Evolutionary conservation across 1,284 basidiomycete genomes (phyloP), one percentile per base, ranked within the genome.

Genomic region (Boletus sp.): DNA sequence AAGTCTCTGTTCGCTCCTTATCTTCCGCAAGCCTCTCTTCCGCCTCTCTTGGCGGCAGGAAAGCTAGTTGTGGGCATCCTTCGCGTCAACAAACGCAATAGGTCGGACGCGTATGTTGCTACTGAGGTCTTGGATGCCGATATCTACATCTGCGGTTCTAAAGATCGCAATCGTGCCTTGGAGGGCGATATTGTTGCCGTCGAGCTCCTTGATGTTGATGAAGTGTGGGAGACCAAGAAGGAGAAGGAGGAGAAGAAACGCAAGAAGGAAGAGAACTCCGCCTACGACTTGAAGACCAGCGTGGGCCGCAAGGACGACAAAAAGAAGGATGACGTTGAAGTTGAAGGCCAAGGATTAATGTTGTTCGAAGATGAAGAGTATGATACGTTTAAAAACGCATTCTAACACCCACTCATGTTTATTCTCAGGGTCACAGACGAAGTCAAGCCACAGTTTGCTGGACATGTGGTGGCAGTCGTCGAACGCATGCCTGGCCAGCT

Each of bases 191-290:
- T 99, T 50, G 96, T 99, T 50, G 96, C 96, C 22, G 92, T 99
- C 32, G 96, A 99, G 69, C 81, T 99, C 37, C 80, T 99, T 50
- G 95, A 99, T 58, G 95, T 95, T 20, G 93, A 96, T 62, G 94
- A 96, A 70, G 95, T 99, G 8, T 98, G 96, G 96, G 86, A 88
- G 17, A 96, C 94, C 13, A 99, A 99, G 78, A 98, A 98, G 74
- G 96, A 99, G 74, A 99, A 99, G 74, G 95, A 99, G 69, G 96
- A 99, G 75, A 99, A 99, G 83, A 97, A 97, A 77, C 81, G 93
- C 64, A 96, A 96, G 72, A 99, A 99, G 80, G 96, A 99, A 72
- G 96, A 99, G 72, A 94, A 94, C 64, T 85, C 91, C 16, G 89
- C 90, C 0, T 96, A 92, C 67, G 91, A 94, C 60, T 62, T 84